Evolutionary conservation across 2,329 filamentous ascomycete genomes (phyloP), one percentile per base, ranked within the genome.

Genomic region (Tolypocladium ophioglossoides): DNA sequence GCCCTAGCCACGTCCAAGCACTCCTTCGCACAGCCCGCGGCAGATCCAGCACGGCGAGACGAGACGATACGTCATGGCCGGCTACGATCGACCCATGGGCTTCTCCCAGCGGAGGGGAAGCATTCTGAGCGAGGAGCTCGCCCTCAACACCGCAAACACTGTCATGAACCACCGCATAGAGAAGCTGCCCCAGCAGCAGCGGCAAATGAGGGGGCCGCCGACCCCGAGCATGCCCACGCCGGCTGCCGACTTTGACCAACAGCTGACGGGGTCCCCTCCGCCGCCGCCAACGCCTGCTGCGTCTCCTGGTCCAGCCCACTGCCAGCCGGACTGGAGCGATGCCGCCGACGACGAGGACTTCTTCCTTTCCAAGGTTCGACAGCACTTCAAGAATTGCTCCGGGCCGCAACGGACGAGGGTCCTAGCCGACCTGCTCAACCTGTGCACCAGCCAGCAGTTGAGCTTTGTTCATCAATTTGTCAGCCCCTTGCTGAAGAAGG

Each of bases 381-480:
- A 85, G 57, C 84, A 91, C 64, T 97, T 97, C 66, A 84, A 85
- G 63, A 83, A 85, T 53, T 85, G 90, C 69, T 86, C 84, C 55
- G 82, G 85, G 27, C 80, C 84, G 1, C 87, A 92, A 70, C 83
- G 89, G 55, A 88, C 91, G 63, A 82, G 88, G 40, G 82, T 95
- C 63, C 75, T 99, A 56, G 89, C 89, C 51, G 91, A 96, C 67
- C 76, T 99, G 55, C 76, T 99, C 59, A 95, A 95, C 65, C 81
- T 96, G 62, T 99, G 94, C 74, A 95, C 95, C 62, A 96, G 89
- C 63, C 91, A 95, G 65, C 87, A 95, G 69, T 78, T 99, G 61
- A 96, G 91, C 71, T 97, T 96, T 67, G 91, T 99, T 22, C 90
- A 95, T 62, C 90, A 95, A 68, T 95, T 96, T 70, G 92, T 99